Evolutionary conservation across 164 flowering plant species (phyloP), one percentile per base, ranked within the genome.

Genomic region (Chimonanthus salicifolius): DNA sequence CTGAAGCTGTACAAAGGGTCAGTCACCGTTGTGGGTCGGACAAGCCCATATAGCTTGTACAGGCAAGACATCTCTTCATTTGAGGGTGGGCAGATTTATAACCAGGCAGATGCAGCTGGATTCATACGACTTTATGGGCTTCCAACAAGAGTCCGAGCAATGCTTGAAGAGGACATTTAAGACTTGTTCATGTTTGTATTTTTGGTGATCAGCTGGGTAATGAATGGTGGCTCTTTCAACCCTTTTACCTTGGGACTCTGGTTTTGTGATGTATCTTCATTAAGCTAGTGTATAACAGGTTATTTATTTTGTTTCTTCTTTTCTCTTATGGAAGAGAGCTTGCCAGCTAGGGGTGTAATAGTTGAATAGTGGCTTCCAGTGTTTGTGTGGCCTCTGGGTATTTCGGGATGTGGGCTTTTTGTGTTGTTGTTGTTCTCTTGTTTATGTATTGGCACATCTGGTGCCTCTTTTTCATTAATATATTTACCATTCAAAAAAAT

Each of bases 41-140:
- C 68, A 64, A 95, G 99, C 74, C 92, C 90, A 0, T 78, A 79
- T 60, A 95, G 97, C 80, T 78, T 95, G 78, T 95, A 95, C 77
- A 84, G 97, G 81, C 80, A 92, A 74, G 99, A 95, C 65, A 91
- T 95, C 10, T 92, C 97, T 0, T 92, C 98, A 0, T 95, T 95
- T 16, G 98, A 95, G 84, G 87, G 82, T 47, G 91, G 97, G 9
- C 70, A 86, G 45, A 88, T 90, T 7, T 95, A 95, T 67, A 76
- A 95, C 68, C 98, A 95, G 76, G 99, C 98, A 21, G 99, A 92
- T 83, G 99, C 98, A 66, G 97, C 95, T 49, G 99, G 98, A 4
- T 95, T 95, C 74, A 95, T 95, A 7, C 75, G 86, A 51, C 91
- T 95, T 1, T 91, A 90, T 71, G 98, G 99, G 13, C 90, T 95